A percentile compares a stretch with the other conserved stretches of the same genome.
phyloP scores from a whole-genome alignment of 352 stramenopile genomes.

The Phytophthora colocasiae region DNA sequence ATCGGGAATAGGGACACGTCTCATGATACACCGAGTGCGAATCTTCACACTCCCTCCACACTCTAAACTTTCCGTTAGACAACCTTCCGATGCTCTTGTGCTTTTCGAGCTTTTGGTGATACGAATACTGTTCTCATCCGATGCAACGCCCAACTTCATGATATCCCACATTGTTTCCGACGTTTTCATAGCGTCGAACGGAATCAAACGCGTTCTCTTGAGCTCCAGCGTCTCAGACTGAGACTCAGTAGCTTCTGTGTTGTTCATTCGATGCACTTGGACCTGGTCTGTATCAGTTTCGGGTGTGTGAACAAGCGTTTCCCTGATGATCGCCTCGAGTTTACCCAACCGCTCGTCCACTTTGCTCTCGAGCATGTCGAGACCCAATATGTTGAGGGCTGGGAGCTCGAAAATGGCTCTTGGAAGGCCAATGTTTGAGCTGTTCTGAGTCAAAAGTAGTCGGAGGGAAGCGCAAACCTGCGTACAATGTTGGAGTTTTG shows the following conservation, averaged over 20 bases:
- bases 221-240: not conserved
- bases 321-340: not conserved
- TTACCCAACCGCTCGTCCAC: not conserved
- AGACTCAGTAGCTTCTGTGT: not conserved
- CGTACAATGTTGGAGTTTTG: not conserved
- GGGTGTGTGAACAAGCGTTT: not conserved
- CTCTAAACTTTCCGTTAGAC: not conserved
- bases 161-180: not conserved
- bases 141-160: not conserved
- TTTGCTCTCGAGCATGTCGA: conserved; percentile 4
- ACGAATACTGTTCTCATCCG: not conserved
- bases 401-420: not conserved
- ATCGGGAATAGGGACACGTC: conserved; percentile 1
- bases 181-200: not conserved
- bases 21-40: not conserved
- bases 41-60: not conserved
- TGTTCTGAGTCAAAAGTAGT: not conserved
- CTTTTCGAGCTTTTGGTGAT: not conserved
- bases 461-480: not conserved
- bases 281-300: not conserved
- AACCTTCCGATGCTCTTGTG: not conserved
- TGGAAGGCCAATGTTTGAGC: not conserved
- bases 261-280: not conserved
- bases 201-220: not conserved
- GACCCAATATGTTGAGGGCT: not conserved